phyloP scores from a whole-genome alignment of 176 grass and related monocot genomes.

The Cymbopogon citratus region DNA sequence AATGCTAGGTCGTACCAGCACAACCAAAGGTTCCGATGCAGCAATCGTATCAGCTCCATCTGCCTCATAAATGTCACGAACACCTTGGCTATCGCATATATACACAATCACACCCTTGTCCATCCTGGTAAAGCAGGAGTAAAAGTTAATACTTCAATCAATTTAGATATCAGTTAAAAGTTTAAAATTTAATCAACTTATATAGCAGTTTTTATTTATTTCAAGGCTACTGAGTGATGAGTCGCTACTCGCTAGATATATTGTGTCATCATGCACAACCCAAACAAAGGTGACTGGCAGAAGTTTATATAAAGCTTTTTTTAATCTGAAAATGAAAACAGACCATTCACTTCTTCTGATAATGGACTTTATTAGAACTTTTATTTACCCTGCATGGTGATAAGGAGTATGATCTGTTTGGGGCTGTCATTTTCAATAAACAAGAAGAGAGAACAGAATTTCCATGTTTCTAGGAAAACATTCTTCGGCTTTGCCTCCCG shows the following conservation, averaged over 20 bases:
- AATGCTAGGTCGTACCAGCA: slow-evolving; percentile 54
- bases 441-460: too few relatives aligned
- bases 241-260: not conserved
- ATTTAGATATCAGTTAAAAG: not conserved
- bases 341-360: too few relatives aligned
- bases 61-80: slow-evolving; percentile 97
- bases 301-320: not conserved
- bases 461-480: too few relatives aligned
- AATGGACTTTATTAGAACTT: too few relatives aligned
- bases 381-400: too few relatives aligned
- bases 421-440: too few relatives aligned
- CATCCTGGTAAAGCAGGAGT: slow-evolving; percentile 53
- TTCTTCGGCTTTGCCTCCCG: too few relatives aligned
- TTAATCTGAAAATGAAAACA: too few relatives aligned
- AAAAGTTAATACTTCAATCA: not conserved
- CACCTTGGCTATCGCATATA: slow-evolving; percentile 83
- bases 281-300: not conserved
- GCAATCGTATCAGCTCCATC: slow-evolving; percentile 67
- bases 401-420: too few relatives aligned
- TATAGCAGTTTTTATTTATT: not conserved
- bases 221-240: not conserved
- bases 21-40: slow-evolving; percentile 80
- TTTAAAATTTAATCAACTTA: not conserved
- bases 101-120: slow-evolving; percentile 98
- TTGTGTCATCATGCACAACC: not conserved